Base-by-base conservation (phyloP, 2,329 filamentous ascomycete species). In the Diaporthe sp. region DNA sequence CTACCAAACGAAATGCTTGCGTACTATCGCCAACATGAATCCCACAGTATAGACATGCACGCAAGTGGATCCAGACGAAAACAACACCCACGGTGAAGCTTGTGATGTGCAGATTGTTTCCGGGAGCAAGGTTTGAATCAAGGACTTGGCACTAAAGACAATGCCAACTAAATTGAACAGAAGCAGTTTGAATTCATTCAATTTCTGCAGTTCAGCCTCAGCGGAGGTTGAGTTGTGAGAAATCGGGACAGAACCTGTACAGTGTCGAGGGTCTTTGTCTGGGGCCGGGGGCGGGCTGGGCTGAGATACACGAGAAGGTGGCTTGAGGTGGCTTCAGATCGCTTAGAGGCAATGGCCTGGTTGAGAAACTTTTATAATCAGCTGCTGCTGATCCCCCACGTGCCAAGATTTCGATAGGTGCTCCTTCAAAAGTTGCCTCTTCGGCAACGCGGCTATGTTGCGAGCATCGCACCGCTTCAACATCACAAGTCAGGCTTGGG, bases 281-380 rank as follows among this genome's bases (percentile, higher is more conserved):
- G 22, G 47, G 20, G 47, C 1, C 1, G 4, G 8, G 9, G 22
- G 9, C 47, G 47, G 7, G 47, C 47, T 49, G 47, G 20, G 9
- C 0, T 51, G 22, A 51, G 47, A 51, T 12, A 51, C 22, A 51
- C 47, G 9, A 8, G 8, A 51, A 51, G 22, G 47, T 25, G 47
- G 47, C 47, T 51, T 51, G 3, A 51, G 47, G 47, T 51, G 22
- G 47, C 47, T 25, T 51, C 4, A 10, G 22, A 51, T 51, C 22
- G 47, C 47, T 51, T 51, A n/a, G 47, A 51, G 22, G 22, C 47
- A n/a, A 51, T 51, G 47, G 47, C 47, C 47, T 12, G 22, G 25
- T n/a, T 51, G 22, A 22, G 47, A 51, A 51, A 51, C 47, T 51
- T 51, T 12, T 20, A 22, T 20, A 82, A 0, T 81, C 75, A 73